phyloP scores from a whole-genome alignment of 371 early-diverging fungal genomes.

The Massospora cicadina region DNA sequence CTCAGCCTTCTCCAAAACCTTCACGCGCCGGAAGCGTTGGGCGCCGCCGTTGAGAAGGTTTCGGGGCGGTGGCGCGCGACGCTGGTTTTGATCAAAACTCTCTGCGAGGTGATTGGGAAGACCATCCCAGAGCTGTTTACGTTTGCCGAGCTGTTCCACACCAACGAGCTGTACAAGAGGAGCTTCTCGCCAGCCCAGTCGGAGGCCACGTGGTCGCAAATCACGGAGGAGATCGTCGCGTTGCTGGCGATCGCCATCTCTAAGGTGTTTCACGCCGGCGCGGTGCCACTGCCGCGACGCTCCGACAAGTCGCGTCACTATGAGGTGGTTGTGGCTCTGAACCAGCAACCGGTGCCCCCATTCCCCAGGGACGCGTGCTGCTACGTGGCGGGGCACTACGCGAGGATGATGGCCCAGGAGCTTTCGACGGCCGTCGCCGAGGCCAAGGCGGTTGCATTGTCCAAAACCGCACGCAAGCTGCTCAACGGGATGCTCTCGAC shows the following conservation, averaged over 20 bases:
- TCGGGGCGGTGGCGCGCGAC: neutral
- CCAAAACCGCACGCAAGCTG: neutral
- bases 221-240: constrained; percentile 4
- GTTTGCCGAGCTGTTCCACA: neutral
- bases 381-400: neutral
- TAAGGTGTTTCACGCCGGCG: constrained; percentile 5
- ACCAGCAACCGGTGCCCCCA: neutral
- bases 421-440: neutral
- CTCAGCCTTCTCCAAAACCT: neutral
- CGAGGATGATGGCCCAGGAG: neutral
- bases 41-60: neutral
- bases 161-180: neutral
- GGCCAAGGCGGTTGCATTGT: neutral
- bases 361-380: neutral
- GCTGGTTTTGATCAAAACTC: neutral
- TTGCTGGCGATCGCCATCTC: constrained; percentile 2
- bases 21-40: neutral
- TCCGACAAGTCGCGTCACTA: neutral
- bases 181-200: neutral
- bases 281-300: neutral
- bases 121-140: neutral
- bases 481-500: neutral
- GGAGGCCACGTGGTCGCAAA: constrained; percentile 2
- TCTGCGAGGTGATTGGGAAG: constrained; percentile 7
- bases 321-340: neutral